Evolutionary conservation across 2,329 filamentous ascomycete genomes (phyloP), one percentile per base, ranked within the genome.

Genomic region (Arthroderma sp.): DNA sequence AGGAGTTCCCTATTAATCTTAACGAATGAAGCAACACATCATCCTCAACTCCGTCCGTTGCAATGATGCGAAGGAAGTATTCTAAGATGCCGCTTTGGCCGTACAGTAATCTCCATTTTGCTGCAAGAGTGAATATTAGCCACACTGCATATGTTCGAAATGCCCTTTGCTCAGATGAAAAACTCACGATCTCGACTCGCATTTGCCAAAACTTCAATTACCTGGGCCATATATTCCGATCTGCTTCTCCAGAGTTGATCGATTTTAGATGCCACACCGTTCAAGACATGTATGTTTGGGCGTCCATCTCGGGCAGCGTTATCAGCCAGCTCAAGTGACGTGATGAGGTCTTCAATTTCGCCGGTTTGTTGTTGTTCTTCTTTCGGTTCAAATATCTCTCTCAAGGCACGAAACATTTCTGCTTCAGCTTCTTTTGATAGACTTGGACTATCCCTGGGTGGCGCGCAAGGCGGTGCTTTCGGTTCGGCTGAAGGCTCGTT

Each of bases 1-100:
- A 69, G 32, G 62, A 65, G 47, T 70, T 70, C 4, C 66, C 66
- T 46, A 68, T 55, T 10, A 70, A 46, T 10, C 66, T 61, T 40
- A 70, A 51, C 33, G 64, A 59, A 50, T 68, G 65, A 10, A 65
- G 55, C 41, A 68, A 44, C 6, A 66, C 44, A 42, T 51, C 50
- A 32, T 58, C 48, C 30, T 61, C 57, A 29, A 57, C 47, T 5
- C 50, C 51, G 6, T 57, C 52, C 27, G 53, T 59, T 4, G 63
- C 54, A 46, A 65, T 51, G 9, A 68, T 52, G 31, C 56, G 56
- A 39, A 68, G 56, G 43, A 68, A 68, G 46, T 68, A 68, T 7
- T 61, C 55, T 37, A 69, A 46, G 34, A 69, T 58, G 2, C 65
- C 64, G 34, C 56, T 54, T 45, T 61, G 56, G 9, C 67, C 66